A percentile compares a stretch with the other conserved stretches of the same genome.
Evolutionary conservation across 805 yeast genomes (phyloP).

Genomic region (Candida coleopterorum): DNA sequence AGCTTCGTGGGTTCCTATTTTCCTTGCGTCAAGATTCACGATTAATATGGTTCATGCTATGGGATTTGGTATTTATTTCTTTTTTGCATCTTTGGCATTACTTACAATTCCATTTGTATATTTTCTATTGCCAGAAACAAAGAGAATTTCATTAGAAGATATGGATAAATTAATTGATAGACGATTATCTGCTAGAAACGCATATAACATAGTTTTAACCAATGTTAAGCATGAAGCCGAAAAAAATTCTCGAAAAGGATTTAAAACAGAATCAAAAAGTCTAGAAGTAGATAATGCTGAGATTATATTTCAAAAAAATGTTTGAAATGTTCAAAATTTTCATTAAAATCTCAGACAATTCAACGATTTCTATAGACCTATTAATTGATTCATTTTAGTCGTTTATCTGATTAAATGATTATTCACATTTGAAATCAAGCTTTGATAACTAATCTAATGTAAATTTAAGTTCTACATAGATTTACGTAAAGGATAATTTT

Average conservation of each 20-base stretch:
- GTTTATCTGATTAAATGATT: no score
- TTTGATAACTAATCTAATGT: no score
- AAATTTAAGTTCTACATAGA: no score
- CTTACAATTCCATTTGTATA: constrained; percentile 35
- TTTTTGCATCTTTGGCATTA: constrained; percentile 37
- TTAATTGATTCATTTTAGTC: no score
- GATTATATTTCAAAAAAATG: neutral
- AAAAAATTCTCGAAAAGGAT: constrained; percentile 9
- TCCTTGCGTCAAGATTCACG: constrained; percentile 43
- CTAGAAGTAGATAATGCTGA: constrained; percentile 6
- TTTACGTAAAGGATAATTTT: no score
- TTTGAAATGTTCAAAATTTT: neutral
- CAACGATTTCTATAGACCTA: no score
- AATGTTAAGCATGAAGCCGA: constrained; percentile 11
- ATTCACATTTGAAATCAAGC: no score
- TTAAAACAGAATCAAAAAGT: constrained; percentile 14
- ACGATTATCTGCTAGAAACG: constrained; percentile 19
- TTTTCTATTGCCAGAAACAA: constrained; percentile 45
- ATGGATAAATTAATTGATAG: constrained; percentile 32
- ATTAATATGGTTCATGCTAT: constrained; percentile 36
- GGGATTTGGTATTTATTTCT: constrained; percentile 38
- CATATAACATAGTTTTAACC: constrained; percentile 17
- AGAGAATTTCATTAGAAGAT: constrained; percentile 43
- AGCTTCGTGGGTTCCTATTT: constrained; percentile 39
- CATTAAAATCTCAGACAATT: no score